phyloP scores from a whole-genome alignment of 2,329 filamentous ascomycete genomes.

The Xylariomycetidae sp. region DNA sequence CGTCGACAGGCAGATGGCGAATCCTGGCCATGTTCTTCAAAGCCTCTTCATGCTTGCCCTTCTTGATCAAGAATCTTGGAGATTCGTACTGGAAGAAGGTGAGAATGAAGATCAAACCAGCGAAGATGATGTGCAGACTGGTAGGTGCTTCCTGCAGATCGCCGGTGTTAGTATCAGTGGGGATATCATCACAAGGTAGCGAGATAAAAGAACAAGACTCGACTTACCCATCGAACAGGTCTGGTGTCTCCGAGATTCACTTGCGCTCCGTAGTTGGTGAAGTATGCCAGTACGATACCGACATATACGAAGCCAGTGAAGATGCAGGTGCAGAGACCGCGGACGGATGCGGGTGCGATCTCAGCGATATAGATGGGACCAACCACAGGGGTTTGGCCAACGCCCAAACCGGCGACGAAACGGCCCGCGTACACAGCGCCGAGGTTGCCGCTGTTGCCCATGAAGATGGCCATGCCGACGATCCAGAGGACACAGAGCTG shows the following conservation, averaged over 20 bases:
- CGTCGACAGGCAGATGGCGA: slow-evolving; percentile 51
- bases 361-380: slow-evolving; percentile 69
- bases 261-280: slow-evolving; percentile 59
- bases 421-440: slow-evolving; percentile 57
- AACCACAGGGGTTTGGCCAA: slow-evolving; percentile 62
- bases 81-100: slow-evolving; percentile 66
- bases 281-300: slow-evolving; percentile 74
- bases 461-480: slow-evolving; percentile 52
- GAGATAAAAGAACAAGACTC: not conserved
- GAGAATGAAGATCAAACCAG: slow-evolving; percentile 62
- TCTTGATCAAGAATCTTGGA: slow-evolving; percentile 64
- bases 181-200: not conserved
- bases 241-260: slow-evolving; percentile 42
- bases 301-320: slow-evolving; percentile 69
- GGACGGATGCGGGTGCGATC: slow-evolving; percentile 61
- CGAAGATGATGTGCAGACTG: slow-evolving; percentile 71
- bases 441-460: slow-evolving; percentile 47
- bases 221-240: slow-evolving; percentile 41
- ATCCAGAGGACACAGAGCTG: slow-evolving; percentile 53
- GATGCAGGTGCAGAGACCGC: slow-evolving; percentile 67
- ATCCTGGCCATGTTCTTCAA: slow-evolving; percentile 49
- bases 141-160: slow-evolving; percentile 59
- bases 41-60: slow-evolving; percentile 53
- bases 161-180: slow-evolving; percentile 10
- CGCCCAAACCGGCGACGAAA: slow-evolving; percentile 60